Base-by-base conservation (phyloP, 768 basidiomycete genomes). In the Lyophyllum atratum region DNA sequence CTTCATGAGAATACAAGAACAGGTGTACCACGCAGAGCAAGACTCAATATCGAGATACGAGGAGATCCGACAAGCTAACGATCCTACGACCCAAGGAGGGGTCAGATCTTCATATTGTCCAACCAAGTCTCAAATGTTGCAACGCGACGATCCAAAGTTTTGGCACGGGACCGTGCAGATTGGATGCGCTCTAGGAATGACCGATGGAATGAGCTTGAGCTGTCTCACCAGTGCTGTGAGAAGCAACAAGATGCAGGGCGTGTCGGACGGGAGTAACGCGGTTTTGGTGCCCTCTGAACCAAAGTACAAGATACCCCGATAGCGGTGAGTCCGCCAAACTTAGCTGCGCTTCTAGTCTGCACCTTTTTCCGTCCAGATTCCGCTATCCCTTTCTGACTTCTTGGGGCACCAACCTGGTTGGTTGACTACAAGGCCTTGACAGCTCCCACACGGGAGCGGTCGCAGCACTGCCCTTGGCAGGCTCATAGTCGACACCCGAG, bases 41-140 rank as follows among this genome's bases (percentile, higher is more conserved):
- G 89, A 88, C 0, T 92, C 81, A n/a, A 22, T 92, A 92, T 64
- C 91, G 94, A 53, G 92, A 93, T 71, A 86, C 52, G 90, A 93
- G 74, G n/a, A n/a, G n/a, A n/a, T n/a, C n/a, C 85, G 83, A 37
- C 3, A 33, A 37, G 34, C 59, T 91, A 93, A 11, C 83, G 78
- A 60, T 86, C 89, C 7, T 90, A 74, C 65, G 85, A 94, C 69
- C 90, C 91, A 2, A 80, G 92, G 49, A 75, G 89, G 93, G 93
- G 92, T 84, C 89, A 8, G 93, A 92, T 68, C 76, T 95, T 37
- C 93, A 95, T 64, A 67, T 94, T 29, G 75, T 79, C 0, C 86
- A 93, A 68, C 93, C 92, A 4, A 69, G 78, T 31, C 75, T 88
- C 34, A 76, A 70, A 9, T 95, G 92, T 73, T 80, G 74, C 56